Conservation (phyloP, 2,329 filamentous ascomycete species). For the Oidium heveae region DNA sequence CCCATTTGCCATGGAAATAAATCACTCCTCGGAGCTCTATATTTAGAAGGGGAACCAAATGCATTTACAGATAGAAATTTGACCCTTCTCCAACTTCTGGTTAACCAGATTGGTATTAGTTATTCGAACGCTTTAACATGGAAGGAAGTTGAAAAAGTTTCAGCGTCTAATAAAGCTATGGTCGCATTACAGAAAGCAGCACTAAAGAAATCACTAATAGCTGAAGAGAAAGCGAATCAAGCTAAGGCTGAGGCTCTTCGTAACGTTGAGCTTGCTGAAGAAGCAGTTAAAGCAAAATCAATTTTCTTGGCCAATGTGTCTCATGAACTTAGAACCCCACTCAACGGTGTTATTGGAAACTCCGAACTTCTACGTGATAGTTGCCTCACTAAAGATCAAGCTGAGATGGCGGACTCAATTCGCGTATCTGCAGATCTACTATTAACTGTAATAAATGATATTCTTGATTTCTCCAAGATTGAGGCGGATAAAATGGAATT, state of each 20-base stretch:
- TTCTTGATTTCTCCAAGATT: conserved; percentile 85
- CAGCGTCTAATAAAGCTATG: conserved; percentile 55
- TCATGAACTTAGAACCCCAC: conserved; percentile 57
- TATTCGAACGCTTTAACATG: conserved; percentile 42
- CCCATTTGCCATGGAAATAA: conserved; percentile 52
- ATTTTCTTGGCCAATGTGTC: conserved; percentile 63
- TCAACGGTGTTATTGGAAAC: conserved; percentile 77
- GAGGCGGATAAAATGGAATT: conserved; percentile 72
- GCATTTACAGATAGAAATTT: conserved; percentile 54
- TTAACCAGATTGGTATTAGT: conserved; percentile 54
- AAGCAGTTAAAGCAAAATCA: conserved; percentile 60
- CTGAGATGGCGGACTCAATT: conserved; percentile 71
- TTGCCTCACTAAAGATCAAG: conserved; percentile 46
- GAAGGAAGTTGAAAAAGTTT: conserved; percentile 52
- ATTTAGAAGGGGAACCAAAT: conserved; percentile 48
- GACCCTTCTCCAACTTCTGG: conserved; percentile 40
- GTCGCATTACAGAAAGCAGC: conserved; percentile 52
- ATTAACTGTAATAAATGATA: conserved; percentile 86
- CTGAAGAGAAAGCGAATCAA: conserved; percentile 50
- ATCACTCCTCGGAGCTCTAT: conserved; percentile 45
- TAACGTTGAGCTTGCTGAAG: conserved; percentile 60
- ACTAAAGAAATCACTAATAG: conserved; percentile 42
- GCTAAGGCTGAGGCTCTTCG: conserved; percentile 54
- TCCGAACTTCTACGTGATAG: conserved; percentile 62
- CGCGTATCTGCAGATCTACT: conserved; percentile 66